These are phyloP conservation scores for Quercus lobata DNA, from an alignment of 331 rosid species.

Conservation along the genomic window DNA sequence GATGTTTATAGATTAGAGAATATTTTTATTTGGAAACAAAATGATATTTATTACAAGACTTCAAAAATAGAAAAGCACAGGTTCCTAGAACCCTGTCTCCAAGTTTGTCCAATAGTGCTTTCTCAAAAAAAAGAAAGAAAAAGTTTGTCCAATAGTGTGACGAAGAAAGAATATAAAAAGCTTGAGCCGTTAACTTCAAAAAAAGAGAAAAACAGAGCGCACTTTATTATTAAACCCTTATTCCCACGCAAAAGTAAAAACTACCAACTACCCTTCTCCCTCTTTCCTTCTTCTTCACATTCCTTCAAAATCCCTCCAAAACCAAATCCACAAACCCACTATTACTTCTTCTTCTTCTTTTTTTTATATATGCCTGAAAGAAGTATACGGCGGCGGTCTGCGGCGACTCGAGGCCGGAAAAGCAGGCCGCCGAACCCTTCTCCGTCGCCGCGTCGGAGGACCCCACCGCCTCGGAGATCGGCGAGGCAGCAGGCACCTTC, in stretches of 20 bases:
- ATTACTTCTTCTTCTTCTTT: background rate
- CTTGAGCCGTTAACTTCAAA: too few relatives aligned
- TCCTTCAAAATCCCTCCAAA: background rate
- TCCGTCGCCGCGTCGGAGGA: constrained; percentile 36
- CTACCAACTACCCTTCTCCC: constrained; percentile 5
- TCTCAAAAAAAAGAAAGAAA: too few relatives aligned
- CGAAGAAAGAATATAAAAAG: too few relatives aligned
- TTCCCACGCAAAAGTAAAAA: background rate
- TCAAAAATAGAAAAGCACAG: too few relatives aligned
- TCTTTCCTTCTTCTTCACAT: background rate
- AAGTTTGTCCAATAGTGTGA: too few relatives aligned
- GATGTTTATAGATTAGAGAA: too few relatives aligned
- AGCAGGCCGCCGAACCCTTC: constrained; percentile 42
- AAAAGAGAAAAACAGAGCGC: too few relatives aligned
- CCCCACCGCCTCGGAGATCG: constrained; percentile 26
- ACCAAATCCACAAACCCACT: background rate
- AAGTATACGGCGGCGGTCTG: constrained; percentile 29
- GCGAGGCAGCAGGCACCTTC: constrained; percentile 18
- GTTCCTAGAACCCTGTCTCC: too few relatives aligned
- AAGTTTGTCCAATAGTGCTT: too few relatives aligned
- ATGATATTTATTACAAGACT: too few relatives aligned
- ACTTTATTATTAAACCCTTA: too few relatives aligned
- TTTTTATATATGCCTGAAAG: constrained; percentile 40
- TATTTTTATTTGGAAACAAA: too few relatives aligned
- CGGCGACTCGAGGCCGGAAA: constrained; percentile 18